Percentiles rank a stretch among this genome's conserved stretches.
Evolutionary conservation across 2,329 filamentous ascomycete species (phyloP).

Genomic region (Neonectria sp.): DNA sequence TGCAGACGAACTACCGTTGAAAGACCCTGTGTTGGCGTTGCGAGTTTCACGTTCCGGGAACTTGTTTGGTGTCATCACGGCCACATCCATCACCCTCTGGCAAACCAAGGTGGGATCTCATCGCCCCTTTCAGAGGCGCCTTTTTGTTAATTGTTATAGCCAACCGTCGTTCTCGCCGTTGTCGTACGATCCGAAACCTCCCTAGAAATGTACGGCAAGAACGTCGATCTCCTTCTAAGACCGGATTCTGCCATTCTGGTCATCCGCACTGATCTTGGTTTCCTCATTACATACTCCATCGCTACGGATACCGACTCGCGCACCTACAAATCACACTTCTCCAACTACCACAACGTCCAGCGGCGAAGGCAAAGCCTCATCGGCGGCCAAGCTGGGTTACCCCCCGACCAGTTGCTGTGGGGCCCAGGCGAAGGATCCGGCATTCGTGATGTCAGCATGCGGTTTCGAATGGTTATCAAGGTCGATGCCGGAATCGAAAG

Average conservation of each 20-base stretch:
- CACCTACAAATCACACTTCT: constrained; percentile 88
- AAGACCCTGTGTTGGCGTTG: constrained; percentile 80
- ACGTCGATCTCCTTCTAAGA: constrained; percentile 86
- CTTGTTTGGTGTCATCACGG: constrained; percentile 88
- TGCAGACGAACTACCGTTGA: constrained; percentile 59
- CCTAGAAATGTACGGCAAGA: constrained; percentile 85
- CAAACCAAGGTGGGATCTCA: constrained; percentile 84
- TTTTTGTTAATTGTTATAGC: constrained; percentile 65
- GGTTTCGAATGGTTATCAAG: constrained; percentile 98
- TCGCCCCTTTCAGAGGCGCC: neutral
- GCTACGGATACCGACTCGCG: constrained; percentile 86
- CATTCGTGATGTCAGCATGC: constrained; percentile 88
- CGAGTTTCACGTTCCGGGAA: constrained; percentile 85
- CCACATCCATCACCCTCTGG: constrained; percentile 92
- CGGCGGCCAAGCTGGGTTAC: constrained; percentile 67
- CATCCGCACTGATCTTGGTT: constrained; percentile 87
- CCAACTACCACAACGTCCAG: constrained; percentile 75
- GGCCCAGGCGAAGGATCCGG: constrained; percentile 87
- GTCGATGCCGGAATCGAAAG: constrained; percentile 95
- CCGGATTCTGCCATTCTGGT: constrained; percentile 95
- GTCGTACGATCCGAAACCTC: constrained; percentile 87
- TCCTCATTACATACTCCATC: constrained; percentile 94
- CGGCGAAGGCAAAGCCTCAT: constrained; percentile 73
- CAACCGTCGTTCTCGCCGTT: constrained; percentile 88
- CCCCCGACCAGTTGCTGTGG: constrained; percentile 75